Percentiles rank a stretch among this genome's conserved stretches.
These are phyloP conservation scores for Oleoguttula mirabilis DNA, from an alignment of 495 filamentous ascomycete species.

Conservation along the genomic window DNA sequence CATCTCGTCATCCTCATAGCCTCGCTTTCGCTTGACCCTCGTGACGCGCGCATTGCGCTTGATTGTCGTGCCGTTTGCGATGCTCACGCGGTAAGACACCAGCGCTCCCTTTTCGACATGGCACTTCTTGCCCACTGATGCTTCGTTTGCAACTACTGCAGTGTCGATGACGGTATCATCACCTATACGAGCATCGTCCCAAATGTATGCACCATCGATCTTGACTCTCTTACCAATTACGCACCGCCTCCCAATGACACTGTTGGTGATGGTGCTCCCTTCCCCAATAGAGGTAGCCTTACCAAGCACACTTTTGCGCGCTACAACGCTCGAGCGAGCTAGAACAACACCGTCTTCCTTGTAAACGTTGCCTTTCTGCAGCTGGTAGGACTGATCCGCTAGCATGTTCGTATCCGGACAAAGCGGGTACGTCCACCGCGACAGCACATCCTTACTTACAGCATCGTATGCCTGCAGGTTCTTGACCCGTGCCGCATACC, in stretches of 20 bases:
- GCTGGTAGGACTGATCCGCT: slow-evolving; percentile 59
- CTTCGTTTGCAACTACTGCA: slow-evolving; percentile 64
- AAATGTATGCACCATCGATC: slow-evolving; percentile 75
- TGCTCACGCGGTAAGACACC: slow-evolving; percentile 63
- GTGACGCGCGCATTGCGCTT: slow-evolving; percentile 44
- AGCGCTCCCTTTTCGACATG: slow-evolving; percentile 58
- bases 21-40: slow-evolving; percentile 36
- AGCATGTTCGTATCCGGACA: slow-evolving; percentile 81
- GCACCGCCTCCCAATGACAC: slow-evolving; percentile 70
- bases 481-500: slow-evolving; percentile 68
- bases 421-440: slow-evolving; percentile 84
- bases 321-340: slow-evolving; percentile 57
- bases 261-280: slow-evolving; percentile 53
- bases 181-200: slow-evolving; percentile 68
- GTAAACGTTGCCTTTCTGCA: slow-evolving; percentile 53
- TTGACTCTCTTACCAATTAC: slow-evolving; percentile 71
- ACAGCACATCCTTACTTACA: slow-evolving; percentile 76
- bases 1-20: slow-evolving; percentile 28
- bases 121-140: slow-evolving; percentile 56
- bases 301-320: slow-evolving; percentile 60
- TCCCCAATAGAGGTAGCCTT: slow-evolving; percentile 63
- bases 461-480: slow-evolving; percentile 85
- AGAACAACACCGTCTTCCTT: slow-evolving; percentile 58
- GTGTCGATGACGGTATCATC: slow-evolving; percentile 57
- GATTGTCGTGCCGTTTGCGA: slow-evolving; percentile 50